These are phyloP conservation scores for Sisymbrium irio DNA, from an alignment of 345 rosid species.

Conservation along the genomic window DNA sequence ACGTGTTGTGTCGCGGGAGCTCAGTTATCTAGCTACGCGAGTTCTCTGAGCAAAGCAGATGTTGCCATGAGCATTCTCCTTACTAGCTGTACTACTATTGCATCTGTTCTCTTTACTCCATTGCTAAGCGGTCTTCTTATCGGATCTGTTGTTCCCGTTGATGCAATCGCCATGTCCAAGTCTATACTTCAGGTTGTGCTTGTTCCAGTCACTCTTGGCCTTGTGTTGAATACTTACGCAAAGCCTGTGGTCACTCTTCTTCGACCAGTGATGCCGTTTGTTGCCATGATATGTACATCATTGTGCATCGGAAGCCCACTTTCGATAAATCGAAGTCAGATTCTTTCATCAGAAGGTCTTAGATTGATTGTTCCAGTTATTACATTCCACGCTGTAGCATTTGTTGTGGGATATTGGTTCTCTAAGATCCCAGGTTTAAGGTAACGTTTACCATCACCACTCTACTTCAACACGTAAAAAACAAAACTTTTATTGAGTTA, in stretches of 20 bases:
- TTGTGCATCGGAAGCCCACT: slow-evolving; percentile 95
- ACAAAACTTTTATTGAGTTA: background rate
- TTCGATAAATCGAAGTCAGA: slow-evolving; percentile 73
- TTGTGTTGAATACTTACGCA: slow-evolving; percentile 77
- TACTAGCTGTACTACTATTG: slow-evolving; percentile 76
- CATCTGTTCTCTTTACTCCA: slow-evolving; percentile 56
- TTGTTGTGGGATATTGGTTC: slow-evolving; percentile 81
- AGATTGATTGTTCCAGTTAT: slow-evolving; percentile 71
- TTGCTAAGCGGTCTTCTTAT: slow-evolving; percentile 47
- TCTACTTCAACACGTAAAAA: background rate
- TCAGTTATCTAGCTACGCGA: slow-evolving; percentile 59
- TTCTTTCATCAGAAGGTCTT: slow-evolving; percentile 66
- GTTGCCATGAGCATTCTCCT: slow-evolving; percentile 93
- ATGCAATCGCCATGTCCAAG: slow-evolving; percentile 93
- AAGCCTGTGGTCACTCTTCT: slow-evolving; percentile 68
- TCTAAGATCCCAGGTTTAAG: slow-evolving; percentile 70
- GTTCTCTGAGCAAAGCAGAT: slow-evolving; percentile 52
- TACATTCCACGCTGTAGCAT: slow-evolving; percentile 76
- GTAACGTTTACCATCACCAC: slow-evolving; percentile 34
- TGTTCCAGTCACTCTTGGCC: slow-evolving; percentile 80
- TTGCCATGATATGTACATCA: slow-evolving; percentile 91
- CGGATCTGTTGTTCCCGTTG: slow-evolving; percentile 92
- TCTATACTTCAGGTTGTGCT: slow-evolving; percentile 97
- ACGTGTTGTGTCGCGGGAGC: slow-evolving; percentile 86
- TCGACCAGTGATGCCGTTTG: slow-evolving; percentile 83